Base-by-base conservation (phyloP, 208 protist species). In the Trypanosoma cruzi region DNA sequence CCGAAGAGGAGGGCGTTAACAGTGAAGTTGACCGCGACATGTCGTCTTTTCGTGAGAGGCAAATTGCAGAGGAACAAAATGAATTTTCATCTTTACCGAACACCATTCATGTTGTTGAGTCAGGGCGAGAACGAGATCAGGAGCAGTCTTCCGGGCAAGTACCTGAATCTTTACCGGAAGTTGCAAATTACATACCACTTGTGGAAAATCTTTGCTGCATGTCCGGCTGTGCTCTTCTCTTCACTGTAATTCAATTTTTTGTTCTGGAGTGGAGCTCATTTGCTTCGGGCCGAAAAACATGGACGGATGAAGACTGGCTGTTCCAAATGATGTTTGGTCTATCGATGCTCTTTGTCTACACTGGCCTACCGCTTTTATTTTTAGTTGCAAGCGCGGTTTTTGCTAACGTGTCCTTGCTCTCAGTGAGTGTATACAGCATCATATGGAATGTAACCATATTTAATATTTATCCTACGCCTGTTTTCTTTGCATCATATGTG, bases 381-480 rank as follows among this genome's bases (percentile, higher is more conserved):
- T 61, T 93, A 16, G 28, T 90, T 16, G 81, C 82, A 24, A 93
- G 87, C 53, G 90, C 90, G 7, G 82, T 81, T 2, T 96, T 96
- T 80, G 86, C 82, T 20, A 96, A 96, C 57, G 68, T 96, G 48
- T 96, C 90, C 0, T 75, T 96, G 18, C 59, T 96, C 8, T 82
- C 87, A 22, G 75, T 74, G 1, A 88, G 88, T 65, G 69, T 96
- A 26, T 93, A 93, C 50, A 58, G 78, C 42, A 92, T 96, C 64
- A 88, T 96, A 32, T 96, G 87, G 86, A 96, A 93, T 58, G 77
- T 87, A 22, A 80, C 84, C 0, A 77, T 96, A 54, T 96, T 96
- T 61, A 53, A 84, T 49, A 76, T 96, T 55, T 87, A 88, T 49
- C 90, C 90, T 6, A 88, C 78, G 4, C 74, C 68, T 31, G 56